Conservation (phyloP, 805 yeast species). For the Wickerhamomyces rabaulensis region DNA sequence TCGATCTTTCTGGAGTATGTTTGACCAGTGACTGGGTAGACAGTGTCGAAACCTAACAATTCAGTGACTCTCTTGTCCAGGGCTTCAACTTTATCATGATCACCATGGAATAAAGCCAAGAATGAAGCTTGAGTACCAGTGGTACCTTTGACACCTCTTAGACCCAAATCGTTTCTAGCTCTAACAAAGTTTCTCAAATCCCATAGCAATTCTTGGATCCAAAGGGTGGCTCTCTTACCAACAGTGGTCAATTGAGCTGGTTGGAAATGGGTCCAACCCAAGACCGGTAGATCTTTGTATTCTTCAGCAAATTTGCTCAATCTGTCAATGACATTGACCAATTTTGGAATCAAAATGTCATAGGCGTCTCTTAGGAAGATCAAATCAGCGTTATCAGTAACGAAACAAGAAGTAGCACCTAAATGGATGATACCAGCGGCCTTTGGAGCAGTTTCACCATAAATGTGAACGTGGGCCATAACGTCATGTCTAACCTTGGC, state of each 20-base stretch:
- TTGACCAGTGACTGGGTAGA: conserved; percentile 97
- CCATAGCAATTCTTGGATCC: conserved; percentile 98
- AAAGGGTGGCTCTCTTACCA: conserved; percentile 95
- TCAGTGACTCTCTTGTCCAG: conserved; percentile 90
- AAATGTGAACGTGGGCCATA: conserved; percentile 98
- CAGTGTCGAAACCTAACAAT: conserved; percentile 87
- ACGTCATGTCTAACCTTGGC: conserved; percentile 98
- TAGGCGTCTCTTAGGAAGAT: conserved; percentile 95
- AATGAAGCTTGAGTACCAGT: conserved; percentile 99
- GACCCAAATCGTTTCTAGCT: conserved; percentile 93
- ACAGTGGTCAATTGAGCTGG: conserved; percentile 99
- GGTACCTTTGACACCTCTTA: conserved; percentile 98
- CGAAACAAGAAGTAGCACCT: conserved; percentile 97
- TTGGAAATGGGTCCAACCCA: conserved; percentile 99
- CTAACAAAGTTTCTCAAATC: conserved; percentile 93
- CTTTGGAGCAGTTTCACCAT: conserved; percentile 86
- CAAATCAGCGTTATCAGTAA: conserved; percentile 96
- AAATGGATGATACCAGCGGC: conserved; percentile 98
- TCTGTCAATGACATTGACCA: conserved; percentile 93
- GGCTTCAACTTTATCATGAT: conserved; percentile 92
- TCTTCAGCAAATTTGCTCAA: conserved; percentile 81
- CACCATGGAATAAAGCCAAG: conserved; percentile 90
- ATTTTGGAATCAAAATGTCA: conserved; percentile 87
- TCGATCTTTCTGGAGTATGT: conserved; percentile 98
- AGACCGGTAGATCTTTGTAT: conserved; percentile 92